phyloP scores from a whole-genome alignment of 2,329 filamentous ascomycete species.

The Neobulgaria alba region DNA sequence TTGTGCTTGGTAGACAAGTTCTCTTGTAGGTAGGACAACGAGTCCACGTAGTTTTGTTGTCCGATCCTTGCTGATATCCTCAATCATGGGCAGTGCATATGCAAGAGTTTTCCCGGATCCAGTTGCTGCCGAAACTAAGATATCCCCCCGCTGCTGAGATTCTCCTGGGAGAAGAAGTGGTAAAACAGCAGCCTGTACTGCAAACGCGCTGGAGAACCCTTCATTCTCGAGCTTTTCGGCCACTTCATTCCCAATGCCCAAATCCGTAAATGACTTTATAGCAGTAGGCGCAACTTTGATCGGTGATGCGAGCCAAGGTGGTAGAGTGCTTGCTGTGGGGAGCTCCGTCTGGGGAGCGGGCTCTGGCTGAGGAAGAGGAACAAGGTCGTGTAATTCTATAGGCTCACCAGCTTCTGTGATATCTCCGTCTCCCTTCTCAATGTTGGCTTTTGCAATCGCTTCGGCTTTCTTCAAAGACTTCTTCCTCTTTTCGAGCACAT shows the following conservation, averaged over 20 bases:
- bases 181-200: conserved; percentile 71
- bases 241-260: conserved; percentile 55
- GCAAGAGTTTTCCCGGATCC: conserved; percentile 93
- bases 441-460: conserved; percentile 29
- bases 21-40: conserved; percentile 83
- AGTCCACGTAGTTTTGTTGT: conserved; percentile 66
- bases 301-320: conserved; percentile 71
- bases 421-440: conserved; percentile 27
- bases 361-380: conserved; percentile 73
- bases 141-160: conserved; percentile 58
- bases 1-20: conserved; percentile 79
- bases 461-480: conserved; percentile 45
- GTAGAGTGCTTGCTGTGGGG: conserved; percentile 64
- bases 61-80: conserved; percentile 57
- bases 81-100: conserved; percentile 79
- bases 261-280: conserved; percentile 50
- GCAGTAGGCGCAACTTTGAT: conserved; percentile 56
- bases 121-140: conserved; percentile 86
- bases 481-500: conserved; percentile 45
- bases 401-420: conserved; percentile 26
- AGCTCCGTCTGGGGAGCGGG: conserved; percentile 42
- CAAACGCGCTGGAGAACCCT: conserved; percentile 63
- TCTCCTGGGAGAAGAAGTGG: conserved; percentile 66
- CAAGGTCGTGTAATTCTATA: conserved; percentile 57
- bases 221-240: conserved; percentile 56